Base-by-base conservation (phyloP, 805 yeast genomes). In the Saturnispora galanensis region DNA sequence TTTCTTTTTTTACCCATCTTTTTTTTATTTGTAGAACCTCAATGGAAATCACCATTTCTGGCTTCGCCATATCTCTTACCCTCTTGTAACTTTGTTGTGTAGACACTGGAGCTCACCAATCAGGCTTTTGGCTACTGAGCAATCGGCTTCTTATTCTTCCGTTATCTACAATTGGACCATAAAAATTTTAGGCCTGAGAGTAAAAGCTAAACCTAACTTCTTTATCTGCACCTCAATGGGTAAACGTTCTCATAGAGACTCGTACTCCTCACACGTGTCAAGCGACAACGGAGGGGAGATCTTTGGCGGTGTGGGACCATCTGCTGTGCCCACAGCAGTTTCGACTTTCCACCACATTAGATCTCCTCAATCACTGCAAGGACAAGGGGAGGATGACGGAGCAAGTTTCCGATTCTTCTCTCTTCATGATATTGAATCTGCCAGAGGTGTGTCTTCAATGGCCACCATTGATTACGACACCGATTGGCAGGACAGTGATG, bases 401-500 rank as follows among this genome's bases (percentile, higher is more conserved):
- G 44, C 45, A 10, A 47, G 50, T 31, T 90, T 93, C 66, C 74
- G 78, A 49, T 90, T 89, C 59, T 90, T 90, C 63, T 78, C 90
- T 10, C 70, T 82, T 4, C 86, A 84, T 45, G 93, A 87, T 52
- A 81, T 90, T 38, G 89, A 83, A 55, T 69, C 73, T 41, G 97
- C 97, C 0, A 93, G 84, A 44, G 96, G 96, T 39, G 67, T 90
- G 1, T 84, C 96, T 2, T 81, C 90, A 2, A 58, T 81, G 52
- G 52, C 44, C 10, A 72, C 74, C 0, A 74, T 83, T 17, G 93
- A 84, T 57, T 84, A 79, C 55, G 81, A 84, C 56, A 79, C 85
- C 7, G 71, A 77, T 52, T 83, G 93, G 83, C 88, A 84, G 50
- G 81, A 75, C 45, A 67, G 63, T 36, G 15, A 15, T 2, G 26